Percentiles rank a stretch among this genome's conserved stretches.
Evolutionary conservation across 2,329 filamentous ascomycete species (phyloP).

Genomic region (Neonectria hederae): DNA sequence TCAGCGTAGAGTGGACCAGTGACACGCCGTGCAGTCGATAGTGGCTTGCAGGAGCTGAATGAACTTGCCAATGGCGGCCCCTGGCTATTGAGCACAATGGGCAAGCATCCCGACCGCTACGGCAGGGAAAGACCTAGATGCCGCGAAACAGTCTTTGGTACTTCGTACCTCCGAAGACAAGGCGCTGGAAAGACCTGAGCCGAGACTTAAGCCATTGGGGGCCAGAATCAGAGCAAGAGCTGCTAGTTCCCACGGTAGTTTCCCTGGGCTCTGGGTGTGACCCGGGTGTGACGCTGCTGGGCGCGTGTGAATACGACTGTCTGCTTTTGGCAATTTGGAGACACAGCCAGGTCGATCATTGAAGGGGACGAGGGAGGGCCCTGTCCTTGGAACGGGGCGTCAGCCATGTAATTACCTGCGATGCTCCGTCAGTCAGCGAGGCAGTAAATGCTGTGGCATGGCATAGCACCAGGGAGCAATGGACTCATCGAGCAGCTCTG

Average conservation of each 20-base stretch:
- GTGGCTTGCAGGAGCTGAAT: constrained; percentile 52
- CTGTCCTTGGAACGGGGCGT: not conserved
- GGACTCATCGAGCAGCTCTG: not conserved
- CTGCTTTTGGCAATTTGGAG: constrained; percentile 16
- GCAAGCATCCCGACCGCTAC: not conserved
- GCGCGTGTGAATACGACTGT: constrained; percentile 13
- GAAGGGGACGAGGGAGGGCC: not conserved
- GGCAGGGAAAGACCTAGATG: not conserved
- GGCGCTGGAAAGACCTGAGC: not conserved
- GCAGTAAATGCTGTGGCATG: not conserved
- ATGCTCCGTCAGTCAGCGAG: not conserved
- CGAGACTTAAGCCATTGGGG: not conserved
- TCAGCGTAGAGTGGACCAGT: constrained; percentile 37
- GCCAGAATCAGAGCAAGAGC: not conserved
- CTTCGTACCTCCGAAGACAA: not conserved
- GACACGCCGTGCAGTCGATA: constrained; percentile 19
- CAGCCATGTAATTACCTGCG: not conserved
- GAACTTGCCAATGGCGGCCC: constrained; percentile 20
- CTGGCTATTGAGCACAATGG: not conserved
- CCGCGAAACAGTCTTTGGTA: not conserved
- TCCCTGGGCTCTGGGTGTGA: not conserved
- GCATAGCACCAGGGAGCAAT: not conserved
- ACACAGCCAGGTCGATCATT: constrained; percentile 5
- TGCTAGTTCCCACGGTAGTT: not conserved
- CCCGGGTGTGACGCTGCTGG: not conserved